Percentiles rank a stretch among this genome's conserved stretches.
phyloP scores from a whole-genome alignment of 1,284 basidiomycete genomes.

The Papiliotrema fonsecae region DNA sequence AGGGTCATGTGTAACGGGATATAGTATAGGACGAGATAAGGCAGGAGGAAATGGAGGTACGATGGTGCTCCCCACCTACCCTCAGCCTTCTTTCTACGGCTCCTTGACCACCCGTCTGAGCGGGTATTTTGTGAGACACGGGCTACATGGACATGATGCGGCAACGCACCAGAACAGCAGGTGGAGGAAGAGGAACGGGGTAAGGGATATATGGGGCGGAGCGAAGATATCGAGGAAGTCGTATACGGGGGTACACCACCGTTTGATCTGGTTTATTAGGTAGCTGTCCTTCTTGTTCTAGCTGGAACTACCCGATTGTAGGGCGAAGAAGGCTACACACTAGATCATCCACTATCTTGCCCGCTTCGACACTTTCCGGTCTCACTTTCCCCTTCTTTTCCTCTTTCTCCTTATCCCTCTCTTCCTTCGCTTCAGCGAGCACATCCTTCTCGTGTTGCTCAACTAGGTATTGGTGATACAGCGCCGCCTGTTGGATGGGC shows the following conservation, averaged over 20 bases:
- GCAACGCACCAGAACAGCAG: slow-evolving; percentile 22
- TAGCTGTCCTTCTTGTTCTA: neutral
- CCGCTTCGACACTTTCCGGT: slow-evolving; percentile 15
- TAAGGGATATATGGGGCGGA: slow-evolving; percentile 19
- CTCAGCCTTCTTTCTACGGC: neutral
- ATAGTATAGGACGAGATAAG: slow-evolving; percentile 21
- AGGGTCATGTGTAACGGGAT: slow-evolving; percentile 21
- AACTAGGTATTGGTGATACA: slow-evolving; percentile 11
- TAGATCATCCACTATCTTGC: slow-evolving; percentile 16
- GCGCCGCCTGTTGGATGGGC: slow-evolving; percentile 14
- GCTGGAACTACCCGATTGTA: neutral
- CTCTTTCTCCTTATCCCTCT: slow-evolving; percentile 13
- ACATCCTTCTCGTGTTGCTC: slow-evolving; percentile 11
- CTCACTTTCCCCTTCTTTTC: slow-evolving; percentile 11
- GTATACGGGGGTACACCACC: slow-evolving; percentile 21
- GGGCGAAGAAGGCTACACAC: slow-evolving; percentile 11
- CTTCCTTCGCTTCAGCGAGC: slow-evolving; percentile 6
- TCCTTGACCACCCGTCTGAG: no score
- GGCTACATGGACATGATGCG: no score
- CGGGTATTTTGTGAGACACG: no score
- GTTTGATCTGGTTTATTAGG: slow-evolving; percentile 18
- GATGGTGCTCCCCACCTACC: slow-evolving; percentile 23
- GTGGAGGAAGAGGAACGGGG: slow-evolving; percentile 19
- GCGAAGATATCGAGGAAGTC: slow-evolving; percentile 25
- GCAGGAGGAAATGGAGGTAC: slow-evolving; percentile 26